Conservation (phyloP, 2,329 filamentous ascomycete genomes). For the Exophiala viscosa region DNA sequence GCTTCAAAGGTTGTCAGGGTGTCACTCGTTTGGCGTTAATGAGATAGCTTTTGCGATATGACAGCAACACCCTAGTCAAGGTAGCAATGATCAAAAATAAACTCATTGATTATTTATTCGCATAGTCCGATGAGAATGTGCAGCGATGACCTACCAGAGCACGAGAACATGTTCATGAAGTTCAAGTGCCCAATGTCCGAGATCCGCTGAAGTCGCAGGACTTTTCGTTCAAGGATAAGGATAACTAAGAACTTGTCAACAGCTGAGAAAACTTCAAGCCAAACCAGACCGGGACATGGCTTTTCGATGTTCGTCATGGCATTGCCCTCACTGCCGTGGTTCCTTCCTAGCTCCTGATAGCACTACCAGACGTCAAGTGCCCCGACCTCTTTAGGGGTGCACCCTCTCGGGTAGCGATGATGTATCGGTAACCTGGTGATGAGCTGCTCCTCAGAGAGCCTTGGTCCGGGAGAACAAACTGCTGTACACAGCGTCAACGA, state of each 20-base stretch:
- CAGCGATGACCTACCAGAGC: constrained; percentile 2
- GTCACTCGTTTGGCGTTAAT: too few relatives aligned
- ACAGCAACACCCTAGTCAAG: background rate
- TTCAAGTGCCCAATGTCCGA: background rate
- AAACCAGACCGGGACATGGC: too few relatives aligned
- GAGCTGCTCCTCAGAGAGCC: constrained; percentile 18
- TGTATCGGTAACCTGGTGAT: background rate
- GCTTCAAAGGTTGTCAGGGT: too few relatives aligned
- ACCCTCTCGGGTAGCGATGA: too few relatives aligned
- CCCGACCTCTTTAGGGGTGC: background rate
- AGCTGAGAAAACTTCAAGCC: too few relatives aligned
- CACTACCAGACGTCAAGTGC: background rate
- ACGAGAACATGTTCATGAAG: background rate
- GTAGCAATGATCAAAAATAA: background rate
- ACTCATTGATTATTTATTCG: background rate
- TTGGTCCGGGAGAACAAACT: constrained; percentile 83
- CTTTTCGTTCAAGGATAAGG: too few relatives aligned
- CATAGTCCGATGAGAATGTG: background rate
- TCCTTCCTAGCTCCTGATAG: too few relatives aligned
- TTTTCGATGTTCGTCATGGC: too few relatives aligned
- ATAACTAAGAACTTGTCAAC: too few relatives aligned
- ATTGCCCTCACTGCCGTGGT: too few relatives aligned
- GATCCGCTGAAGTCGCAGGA: background rate
- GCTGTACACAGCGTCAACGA: constrained; percentile 98
- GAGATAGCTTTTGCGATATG: background rate